Conservation (phyloP, 2,329 filamentous ascomycete genomes). For the Alternaria tenuissima region DNA sequence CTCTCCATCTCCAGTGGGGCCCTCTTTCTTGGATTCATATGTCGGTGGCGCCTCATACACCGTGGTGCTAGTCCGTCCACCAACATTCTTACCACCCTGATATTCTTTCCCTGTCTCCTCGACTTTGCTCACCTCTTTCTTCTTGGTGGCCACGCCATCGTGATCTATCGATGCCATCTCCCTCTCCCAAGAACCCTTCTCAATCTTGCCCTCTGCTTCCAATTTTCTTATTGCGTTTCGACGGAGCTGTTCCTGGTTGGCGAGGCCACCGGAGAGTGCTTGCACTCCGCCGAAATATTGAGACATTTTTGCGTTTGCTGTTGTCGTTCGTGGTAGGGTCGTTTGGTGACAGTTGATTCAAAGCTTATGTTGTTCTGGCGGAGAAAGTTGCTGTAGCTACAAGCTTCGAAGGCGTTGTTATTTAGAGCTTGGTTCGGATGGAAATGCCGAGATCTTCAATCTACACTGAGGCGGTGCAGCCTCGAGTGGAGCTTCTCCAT, state of each 20-base stretch:
- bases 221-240: not conserved
- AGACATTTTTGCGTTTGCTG: not conserved
- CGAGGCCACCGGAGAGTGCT: not conserved
- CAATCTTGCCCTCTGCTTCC: not conserved
- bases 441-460: not conserved
- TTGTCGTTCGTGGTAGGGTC: not conserved
- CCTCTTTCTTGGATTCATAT: slow-evolving; percentile 65
- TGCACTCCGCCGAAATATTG: not conserved
- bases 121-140: not conserved
- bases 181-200: not conserved
- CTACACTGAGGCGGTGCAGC: not conserved
- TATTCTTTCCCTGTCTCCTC: not conserved
- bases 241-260: not conserved
- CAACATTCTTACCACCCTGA: not conserved
- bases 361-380: not conserved
- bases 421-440: not conserved
- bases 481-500: not conserved
- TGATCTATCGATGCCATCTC: not conserved
- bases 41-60: not conserved
- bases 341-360: no score
- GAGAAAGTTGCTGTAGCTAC: not conserved
- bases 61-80: not conserved
- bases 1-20: slow-evolving; percentile 68
- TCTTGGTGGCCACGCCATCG: not conserved
- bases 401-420: not conserved